Conservation (phyloP, 1,139 yeast species). For the Saccharomyces hybrid region DNA sequence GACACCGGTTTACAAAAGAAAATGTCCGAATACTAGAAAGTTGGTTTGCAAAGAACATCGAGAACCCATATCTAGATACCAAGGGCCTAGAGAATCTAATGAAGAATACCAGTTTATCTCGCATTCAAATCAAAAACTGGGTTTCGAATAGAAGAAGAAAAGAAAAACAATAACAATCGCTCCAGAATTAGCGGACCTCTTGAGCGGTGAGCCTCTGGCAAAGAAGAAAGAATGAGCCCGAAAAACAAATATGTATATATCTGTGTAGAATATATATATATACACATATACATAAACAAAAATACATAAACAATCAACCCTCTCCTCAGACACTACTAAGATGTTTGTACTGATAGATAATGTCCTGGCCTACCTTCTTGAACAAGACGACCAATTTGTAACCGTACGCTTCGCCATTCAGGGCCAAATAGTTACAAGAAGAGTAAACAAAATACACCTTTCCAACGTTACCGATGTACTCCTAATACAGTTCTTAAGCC, state of each 20-base stretch:
- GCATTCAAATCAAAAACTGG: constrained; percentile 24
- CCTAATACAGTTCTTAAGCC: constrained; percentile 64
- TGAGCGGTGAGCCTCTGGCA: background rate
- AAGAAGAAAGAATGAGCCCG: constrained; percentile 1
- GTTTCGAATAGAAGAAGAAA: constrained; percentile 24
- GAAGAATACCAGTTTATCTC: constrained; percentile 14
- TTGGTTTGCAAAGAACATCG: constrained; percentile 17
- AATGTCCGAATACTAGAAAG: constrained; percentile 13
- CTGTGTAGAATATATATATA: background rate
- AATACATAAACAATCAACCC: constrained; percentile 1
- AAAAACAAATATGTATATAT: constrained; percentile 1
- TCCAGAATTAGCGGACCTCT: constrained; percentile 1
- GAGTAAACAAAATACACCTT: constrained; percentile 23
- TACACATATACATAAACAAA: background rate
- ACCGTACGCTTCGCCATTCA: constrained; percentile 6
- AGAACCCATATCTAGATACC: constrained; percentile 19
- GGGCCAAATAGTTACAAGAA: constrained; percentile 3
- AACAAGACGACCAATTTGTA: background rate
- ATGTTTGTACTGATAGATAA: constrained; percentile 1
- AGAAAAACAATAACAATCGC: constrained; percentile 9
- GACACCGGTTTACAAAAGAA: constrained; percentile 19
- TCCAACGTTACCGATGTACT: constrained; percentile 55
- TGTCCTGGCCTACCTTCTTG: constrained; percentile 1
- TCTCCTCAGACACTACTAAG: constrained; percentile 55
- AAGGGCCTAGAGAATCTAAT: constrained; percentile 9